Conservation (phyloP, 1,139 yeast genomes). For the Sugiyamaella grinbergsii region DNA sequence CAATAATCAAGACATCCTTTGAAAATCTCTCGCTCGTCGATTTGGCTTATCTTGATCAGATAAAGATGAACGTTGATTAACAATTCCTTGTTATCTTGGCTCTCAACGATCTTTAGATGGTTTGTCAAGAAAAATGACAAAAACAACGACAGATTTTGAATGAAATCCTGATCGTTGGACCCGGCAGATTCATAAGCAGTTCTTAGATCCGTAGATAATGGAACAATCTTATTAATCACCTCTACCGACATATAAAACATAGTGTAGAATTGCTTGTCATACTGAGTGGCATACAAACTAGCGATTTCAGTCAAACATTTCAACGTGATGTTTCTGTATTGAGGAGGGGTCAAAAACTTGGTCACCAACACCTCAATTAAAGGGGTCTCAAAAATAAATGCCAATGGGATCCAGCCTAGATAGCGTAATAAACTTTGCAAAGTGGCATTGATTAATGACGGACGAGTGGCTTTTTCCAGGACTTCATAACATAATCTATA, state of each 20-base stretch:
- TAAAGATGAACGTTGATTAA: constrained; percentile 75
- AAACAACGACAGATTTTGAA: constrained; percentile 94
- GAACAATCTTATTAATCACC: constrained; percentile 69
- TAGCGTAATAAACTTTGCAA: constrained; percentile 80
- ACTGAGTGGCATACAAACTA: constrained; percentile 59
- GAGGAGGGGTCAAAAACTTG: constrained; percentile 75
- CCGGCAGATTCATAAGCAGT: constrained; percentile 73
- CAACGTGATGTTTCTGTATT: constrained; percentile 79
- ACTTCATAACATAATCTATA: constrained; percentile 92
- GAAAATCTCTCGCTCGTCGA: constrained; percentile 94
- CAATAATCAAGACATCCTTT: constrained; percentile 95
- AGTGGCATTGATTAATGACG: constrained; percentile 83
- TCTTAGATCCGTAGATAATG: constrained; percentile 72
- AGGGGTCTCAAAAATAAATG: constrained; percentile 86
- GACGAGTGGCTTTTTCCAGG: constrained; percentile 80
- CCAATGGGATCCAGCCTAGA: constrained; percentile 91
- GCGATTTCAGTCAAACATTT: constrained; percentile 88
- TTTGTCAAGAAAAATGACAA: constrained; percentile 79
- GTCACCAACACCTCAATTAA: constrained; percentile 69
- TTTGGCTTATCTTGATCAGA: constrained; percentile 79
- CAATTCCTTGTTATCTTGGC: constrained; percentile 60
- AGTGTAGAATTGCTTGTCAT: constrained; percentile 67
- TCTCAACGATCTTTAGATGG: constrained; percentile 76
- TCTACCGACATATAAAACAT: constrained; percentile 78
- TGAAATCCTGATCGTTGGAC: constrained; percentile 86